A percentile compares a stretch with the other conserved stretches of the same genome.
Conservation (phyloP, 2,329 filamentous ascomycete genomes). For the Colletotrichum noveboracense region DNA sequence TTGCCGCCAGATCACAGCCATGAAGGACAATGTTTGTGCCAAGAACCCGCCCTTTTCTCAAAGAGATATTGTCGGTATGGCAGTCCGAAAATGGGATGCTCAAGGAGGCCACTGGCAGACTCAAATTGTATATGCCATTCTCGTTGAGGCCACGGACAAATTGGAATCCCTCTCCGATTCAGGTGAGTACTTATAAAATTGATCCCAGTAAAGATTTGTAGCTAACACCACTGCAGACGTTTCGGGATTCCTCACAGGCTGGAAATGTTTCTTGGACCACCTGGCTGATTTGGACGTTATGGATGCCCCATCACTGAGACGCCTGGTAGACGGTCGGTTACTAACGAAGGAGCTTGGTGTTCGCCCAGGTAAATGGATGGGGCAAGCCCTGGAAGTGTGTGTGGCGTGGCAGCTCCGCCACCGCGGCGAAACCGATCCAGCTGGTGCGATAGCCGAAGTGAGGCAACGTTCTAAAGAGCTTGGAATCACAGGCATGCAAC, state of each 20-base stretch:
- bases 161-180: conserved; percentile 27
- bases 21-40: conserved; percentile 62
- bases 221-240: conserved; percentile 38
- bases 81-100: conserved; percentile 73
- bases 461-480: conserved; percentile 56
- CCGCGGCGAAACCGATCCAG: conserved; percentile 65
- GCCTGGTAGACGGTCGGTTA: conserved; percentile 76
- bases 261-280: conserved; percentile 63
- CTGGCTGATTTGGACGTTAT: conserved; percentile 59
- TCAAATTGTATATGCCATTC: conserved; percentile 71
- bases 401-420: conserved; percentile 90
- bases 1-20: conserved; percentile 62
- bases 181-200: not conserved
- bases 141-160: conserved; percentile 63
- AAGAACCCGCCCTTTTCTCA: conserved; percentile 50
- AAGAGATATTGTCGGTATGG: conserved; percentile 74
- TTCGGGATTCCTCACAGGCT: conserved; percentile 50
- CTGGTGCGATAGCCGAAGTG: conserved; percentile 66
- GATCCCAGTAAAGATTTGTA: not conserved
- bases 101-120: conserved; percentile 69
- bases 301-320: conserved; percentile 62
- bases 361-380: conserved; percentile 87
- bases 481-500: conserved; percentile 38
- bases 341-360: conserved; percentile 71
- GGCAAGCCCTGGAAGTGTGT: conserved; percentile 76